These are phyloP conservation scores for Saccharomycopsis selenospora DNA, from an alignment of 805 yeast species.

Conservation along the genomic window DNA sequence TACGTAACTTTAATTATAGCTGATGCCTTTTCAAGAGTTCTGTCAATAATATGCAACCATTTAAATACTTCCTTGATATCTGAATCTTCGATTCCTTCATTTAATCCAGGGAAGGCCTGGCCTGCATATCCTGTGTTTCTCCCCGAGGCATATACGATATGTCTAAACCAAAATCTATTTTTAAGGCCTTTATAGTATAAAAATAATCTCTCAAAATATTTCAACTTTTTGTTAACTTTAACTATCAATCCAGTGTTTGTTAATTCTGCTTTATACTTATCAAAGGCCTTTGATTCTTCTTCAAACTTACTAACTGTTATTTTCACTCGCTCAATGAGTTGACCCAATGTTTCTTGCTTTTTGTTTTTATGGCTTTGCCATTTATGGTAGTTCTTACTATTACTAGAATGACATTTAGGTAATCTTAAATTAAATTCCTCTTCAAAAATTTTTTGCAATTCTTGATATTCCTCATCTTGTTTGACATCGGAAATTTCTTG, in stretches of 20 bases:
- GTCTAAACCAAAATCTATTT: slow-evolving; percentile 47
- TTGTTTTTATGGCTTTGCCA: neutral
- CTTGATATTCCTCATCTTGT: slow-evolving; percentile 6
- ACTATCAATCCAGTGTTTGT: neutral
- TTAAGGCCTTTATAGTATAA: slow-evolving; percentile 39
- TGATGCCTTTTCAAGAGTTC: slow-evolving; percentile 1
- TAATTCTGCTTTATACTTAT: neutral
- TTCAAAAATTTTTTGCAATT: slow-evolving; percentile 1
- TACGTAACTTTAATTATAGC: too few relatives aligned
- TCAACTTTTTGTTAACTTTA: slow-evolving; percentile 31
- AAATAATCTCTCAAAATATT: slow-evolving; percentile 39
- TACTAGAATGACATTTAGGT: neutral
- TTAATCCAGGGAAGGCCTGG: slow-evolving; percentile 44
- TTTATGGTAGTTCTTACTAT: neutral
- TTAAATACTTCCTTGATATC: slow-evolving; percentile 31
- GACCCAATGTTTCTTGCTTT: neutral
- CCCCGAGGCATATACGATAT: slow-evolving; percentile 46
- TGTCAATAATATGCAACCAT: slow-evolving; percentile 26
- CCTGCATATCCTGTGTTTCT: slow-evolving; percentile 52
- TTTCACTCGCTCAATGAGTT: slow-evolving; percentile 1
- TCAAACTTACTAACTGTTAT: neutral
- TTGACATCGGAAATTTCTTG: slow-evolving; percentile 16
- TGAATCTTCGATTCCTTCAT: slow-evolving; percentile 45
- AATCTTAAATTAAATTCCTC: slow-evolving; percentile 15
- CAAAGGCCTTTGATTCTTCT: neutral